Base-by-base conservation (phyloP, 2,329 filamentous ascomycete species). In the Ophioceras dolichostomum region DNA sequence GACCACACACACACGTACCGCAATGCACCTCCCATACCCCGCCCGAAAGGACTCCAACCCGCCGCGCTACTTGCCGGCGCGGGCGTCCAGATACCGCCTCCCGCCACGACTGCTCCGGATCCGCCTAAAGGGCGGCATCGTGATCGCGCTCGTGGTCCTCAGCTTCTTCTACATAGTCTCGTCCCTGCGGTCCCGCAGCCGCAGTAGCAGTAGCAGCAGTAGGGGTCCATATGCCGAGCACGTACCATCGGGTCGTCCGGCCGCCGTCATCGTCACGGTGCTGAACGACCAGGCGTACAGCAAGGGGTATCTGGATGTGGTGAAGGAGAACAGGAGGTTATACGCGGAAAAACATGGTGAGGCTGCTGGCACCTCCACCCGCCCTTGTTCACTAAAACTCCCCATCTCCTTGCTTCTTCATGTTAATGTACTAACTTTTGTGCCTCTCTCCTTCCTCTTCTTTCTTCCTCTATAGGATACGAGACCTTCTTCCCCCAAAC, bases 1-100 rank as follows among this genome's bases (percentile, higher is more conserved):
- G n/a, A n/a, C n/a, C n/a, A n/a, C n/a, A n/a, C n/a, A n/a, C n/a
- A n/a, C n/a, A n/a, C n/a, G n/a, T n/a, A n/a, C n/a, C n/a, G n/a
- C n/a, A 48, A 91, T 94, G 86, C 88, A 94, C 59, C 87, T 89
- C 68, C 86, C 88, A 45, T 79, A 93, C 50, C 87, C 87, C 39
- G 76, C 85, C 51, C 81, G 87, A 58, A 94, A 89, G 63, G 77
- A 73, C 53, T 89, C 83, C 46, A 77, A 81, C 53, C 76, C 82
- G 47, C 75, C 78, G 46, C 78, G 80, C 21, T 89, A 84, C 60
- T 68, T 70, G 45, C 67, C 73, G 20, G 29, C 27, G 34, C 70
- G 76, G 51, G 68, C 71, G 45, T 63, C 76, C 51, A 61, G 28
- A 14, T 67, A 47, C 57, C 72, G 16, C 49, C 49, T 37, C 19